phyloP scores from a whole-genome alignment of 148 eudicot species.

The Rhododendron ferrugineum region DNA sequence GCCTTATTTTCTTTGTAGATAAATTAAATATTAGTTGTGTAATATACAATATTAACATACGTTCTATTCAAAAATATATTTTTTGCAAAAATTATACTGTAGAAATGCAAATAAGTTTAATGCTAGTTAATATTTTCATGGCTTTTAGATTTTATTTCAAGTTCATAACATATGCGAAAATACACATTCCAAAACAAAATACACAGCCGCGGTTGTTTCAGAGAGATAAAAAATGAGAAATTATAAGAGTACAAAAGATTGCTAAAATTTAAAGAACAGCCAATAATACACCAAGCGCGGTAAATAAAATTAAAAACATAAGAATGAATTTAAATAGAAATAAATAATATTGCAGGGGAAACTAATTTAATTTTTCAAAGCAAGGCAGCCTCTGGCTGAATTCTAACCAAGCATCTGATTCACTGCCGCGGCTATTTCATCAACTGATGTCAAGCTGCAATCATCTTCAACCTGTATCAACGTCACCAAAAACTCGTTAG shows the following conservation, averaged over 20 bases:
- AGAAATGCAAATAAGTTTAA: too few relatives aligned
- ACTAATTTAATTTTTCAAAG: neutral
- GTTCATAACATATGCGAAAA: too few relatives aligned
- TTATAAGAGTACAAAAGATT: neutral
- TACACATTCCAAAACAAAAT: too few relatives aligned
- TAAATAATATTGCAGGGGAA: neutral
- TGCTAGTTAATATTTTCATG: too few relatives aligned
- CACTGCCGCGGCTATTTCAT: constrained; percentile 53
- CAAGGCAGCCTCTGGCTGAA: constrained; percentile 27
- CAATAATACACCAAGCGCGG: neutral
- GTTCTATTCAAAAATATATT: too few relatives aligned
- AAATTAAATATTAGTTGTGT: too few relatives aligned
- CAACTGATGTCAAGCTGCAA: constrained; percentile 42
- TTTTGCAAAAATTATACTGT: too few relatives aligned
- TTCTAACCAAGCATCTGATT: constrained; percentile 39
- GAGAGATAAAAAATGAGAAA: too few relatives aligned
- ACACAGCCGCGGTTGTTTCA: too few relatives aligned
- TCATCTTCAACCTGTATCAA: constrained; percentile 51
- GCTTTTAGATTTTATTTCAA: too few relatives aligned
- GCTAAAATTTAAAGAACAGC: neutral
- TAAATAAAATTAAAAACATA: neutral
- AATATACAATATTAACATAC: too few relatives aligned
- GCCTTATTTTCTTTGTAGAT: too few relatives aligned
- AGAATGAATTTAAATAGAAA: neutral
- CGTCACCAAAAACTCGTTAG: neutral